Conservation (phyloP, 2,329 filamentous ascomycete species). For the Alternaria novae-zelandiae region DNA sequence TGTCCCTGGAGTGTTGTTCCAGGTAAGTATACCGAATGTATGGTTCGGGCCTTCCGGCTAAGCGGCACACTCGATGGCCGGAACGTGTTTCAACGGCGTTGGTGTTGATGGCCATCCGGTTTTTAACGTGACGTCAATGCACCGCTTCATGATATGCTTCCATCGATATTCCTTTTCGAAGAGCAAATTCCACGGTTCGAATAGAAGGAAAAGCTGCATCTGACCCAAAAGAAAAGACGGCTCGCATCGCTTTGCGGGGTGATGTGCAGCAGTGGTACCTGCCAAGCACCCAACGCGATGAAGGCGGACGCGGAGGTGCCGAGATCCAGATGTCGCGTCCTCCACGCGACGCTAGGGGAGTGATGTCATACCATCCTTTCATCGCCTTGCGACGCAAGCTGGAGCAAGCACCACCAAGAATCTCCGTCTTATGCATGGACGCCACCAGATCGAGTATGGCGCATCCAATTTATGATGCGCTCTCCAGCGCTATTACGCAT, state of each 20-base stretch:
- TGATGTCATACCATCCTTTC: slow-evolving; percentile 19
- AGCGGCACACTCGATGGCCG: slow-evolving; percentile 7
- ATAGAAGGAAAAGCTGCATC: background rate
- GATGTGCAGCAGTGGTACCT: slow-evolving; percentile 9
- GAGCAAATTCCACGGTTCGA: background rate
- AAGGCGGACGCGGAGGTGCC: background rate
- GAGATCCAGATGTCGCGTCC: background rate
- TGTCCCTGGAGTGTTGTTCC: background rate
- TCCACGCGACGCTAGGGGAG: slow-evolving; percentile 9
- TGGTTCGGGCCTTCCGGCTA: slow-evolving; percentile 4
- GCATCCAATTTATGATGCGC: slow-evolving; percentile 19
- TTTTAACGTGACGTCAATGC: slow-evolving; percentile 13
- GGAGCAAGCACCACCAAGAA: slow-evolving; percentile 18
- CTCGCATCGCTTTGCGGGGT: background rate
- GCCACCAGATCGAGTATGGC: slow-evolving; percentile 9
- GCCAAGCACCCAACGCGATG: slow-evolving; percentile 18
- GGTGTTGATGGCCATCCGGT: slow-evolving; percentile 1
- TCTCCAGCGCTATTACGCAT: slow-evolving; percentile 10
- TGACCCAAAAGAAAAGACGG: background rate
- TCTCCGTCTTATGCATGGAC: slow-evolving; percentile 13
- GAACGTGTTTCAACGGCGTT: slow-evolving; percentile 5
- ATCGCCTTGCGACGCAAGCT: background rate
- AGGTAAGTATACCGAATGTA: slow-evolving; percentile 5
- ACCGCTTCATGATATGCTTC: background rate
- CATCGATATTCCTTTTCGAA: background rate